phyloP scores from a whole-genome alignment of 2,329 filamentous ascomycete genomes.

The Penicillium sp. region DNA sequence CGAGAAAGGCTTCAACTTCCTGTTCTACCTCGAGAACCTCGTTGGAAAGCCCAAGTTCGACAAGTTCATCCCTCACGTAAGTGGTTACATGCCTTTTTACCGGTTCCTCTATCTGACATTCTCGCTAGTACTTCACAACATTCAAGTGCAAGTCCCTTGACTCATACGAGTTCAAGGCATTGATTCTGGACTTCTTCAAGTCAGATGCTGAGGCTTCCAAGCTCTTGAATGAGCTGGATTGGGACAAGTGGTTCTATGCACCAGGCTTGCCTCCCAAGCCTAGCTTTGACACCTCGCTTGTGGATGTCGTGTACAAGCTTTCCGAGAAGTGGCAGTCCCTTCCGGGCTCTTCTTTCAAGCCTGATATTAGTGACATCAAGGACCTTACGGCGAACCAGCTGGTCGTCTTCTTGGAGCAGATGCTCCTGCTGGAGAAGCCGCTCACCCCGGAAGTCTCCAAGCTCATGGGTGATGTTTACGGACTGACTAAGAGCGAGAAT shows the following conservation, averaged over 20 bases:
- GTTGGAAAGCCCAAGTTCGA: constrained; percentile 87
- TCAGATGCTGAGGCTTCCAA: constrained; percentile 62
- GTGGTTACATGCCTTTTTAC: constrained; percentile 6
- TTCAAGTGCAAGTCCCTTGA: constrained; percentile 87
- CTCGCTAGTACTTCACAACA: constrained; percentile 70
- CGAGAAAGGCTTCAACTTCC: constrained; percentile 93
- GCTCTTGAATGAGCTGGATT: constrained; percentile 73
- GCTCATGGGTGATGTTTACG: constrained; percentile 73
- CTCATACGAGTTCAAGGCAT: constrained; percentile 90
- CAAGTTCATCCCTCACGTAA: constrained; percentile 81
- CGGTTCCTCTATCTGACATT: constrained; percentile 5
- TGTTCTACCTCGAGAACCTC: constrained; percentile 85
- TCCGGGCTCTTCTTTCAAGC: constrained; percentile 54
- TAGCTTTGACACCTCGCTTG: constrained; percentile 83
- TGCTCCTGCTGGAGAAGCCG: constrained; percentile 67
- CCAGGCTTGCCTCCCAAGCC: constrained; percentile 89
- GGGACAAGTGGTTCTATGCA: constrained; percentile 86
- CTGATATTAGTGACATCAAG: constrained; percentile 67
- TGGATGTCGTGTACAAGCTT: constrained; percentile 80
- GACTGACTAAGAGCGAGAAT: constrained; percentile 73
- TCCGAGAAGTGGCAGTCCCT: constrained; percentile 76
- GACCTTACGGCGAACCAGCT: constrained; percentile 83
- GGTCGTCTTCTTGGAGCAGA: constrained; percentile 82
- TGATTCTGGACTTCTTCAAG: constrained; percentile 81
- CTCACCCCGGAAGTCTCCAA: constrained; percentile 67